Evolutionary conservation across 1,284 basidiomycete species (phyloP).

Genomic region (Heliocybe sulcata): DNA sequence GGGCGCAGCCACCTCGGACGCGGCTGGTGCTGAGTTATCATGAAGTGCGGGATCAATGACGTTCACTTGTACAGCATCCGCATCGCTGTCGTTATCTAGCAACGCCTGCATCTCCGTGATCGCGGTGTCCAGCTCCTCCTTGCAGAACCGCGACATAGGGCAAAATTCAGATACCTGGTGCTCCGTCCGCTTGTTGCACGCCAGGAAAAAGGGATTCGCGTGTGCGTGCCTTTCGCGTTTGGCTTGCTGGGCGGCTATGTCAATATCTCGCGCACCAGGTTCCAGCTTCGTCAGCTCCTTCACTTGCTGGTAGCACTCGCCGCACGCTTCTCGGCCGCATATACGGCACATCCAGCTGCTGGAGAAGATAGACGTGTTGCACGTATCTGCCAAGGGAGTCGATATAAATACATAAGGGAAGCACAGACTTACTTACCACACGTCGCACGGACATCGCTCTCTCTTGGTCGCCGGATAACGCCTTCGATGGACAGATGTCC

Average conservation of each 20-base stretch:
- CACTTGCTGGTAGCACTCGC: conserved; percentile 75
- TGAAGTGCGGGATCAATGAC: neutral
- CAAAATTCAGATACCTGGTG: conserved; percentile 65
- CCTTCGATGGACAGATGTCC: conserved; percentile 55
- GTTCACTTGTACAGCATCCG: neutral
- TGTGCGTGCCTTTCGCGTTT: conserved; percentile 56
- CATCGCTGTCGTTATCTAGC: conserved; percentile 14
- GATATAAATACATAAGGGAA: too few species aligned
- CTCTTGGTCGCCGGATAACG: conserved; percentile 66
- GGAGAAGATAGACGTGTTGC: conserved; percentile 87
- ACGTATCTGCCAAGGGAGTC: conserved; percentile 60
- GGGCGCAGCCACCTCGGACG: too few species aligned
- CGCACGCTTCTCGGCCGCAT: conserved; percentile 89
- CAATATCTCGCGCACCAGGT: conserved; percentile 35
- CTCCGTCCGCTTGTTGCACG: conserved; percentile 61
- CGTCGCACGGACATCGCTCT: conserved; percentile 74
- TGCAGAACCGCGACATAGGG: conserved; percentile 73
- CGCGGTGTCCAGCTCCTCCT: conserved; percentile 54
- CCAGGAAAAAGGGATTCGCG: conserved; percentile 66
- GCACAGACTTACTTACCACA: conserved; percentile 53
- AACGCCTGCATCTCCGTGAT: conserved; percentile 62
- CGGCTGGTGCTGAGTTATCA: neutral
- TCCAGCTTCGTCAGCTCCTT: conserved; percentile 51
- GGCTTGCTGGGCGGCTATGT: conserved; percentile 38
- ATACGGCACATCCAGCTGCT: conserved; percentile 82